Evolutionary conservation across 768 basidiomycete species (phyloP).

Genomic region (Boletus subcaerulescens): DNA sequence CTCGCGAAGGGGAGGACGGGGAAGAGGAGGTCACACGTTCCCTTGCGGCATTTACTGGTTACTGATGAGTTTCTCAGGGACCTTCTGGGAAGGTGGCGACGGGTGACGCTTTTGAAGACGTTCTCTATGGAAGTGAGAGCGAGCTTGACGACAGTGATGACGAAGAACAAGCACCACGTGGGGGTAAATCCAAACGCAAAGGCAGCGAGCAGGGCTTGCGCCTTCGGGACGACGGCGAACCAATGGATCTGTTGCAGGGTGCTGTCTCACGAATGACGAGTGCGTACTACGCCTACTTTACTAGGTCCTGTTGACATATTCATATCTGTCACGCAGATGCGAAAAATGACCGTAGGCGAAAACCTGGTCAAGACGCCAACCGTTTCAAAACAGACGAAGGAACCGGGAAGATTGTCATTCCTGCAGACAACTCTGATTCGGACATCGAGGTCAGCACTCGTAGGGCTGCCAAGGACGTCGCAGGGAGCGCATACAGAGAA

Average conservation of each 20-base stretch:
- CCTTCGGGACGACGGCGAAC: conserved; percentile 88
- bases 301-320: not conserved
- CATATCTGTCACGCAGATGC: conserved; percentile 33
- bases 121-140: conserved; percentile 94
- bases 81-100: conserved; percentile 48
- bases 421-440: conserved; percentile 51
- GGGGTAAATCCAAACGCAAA: conserved; percentile 37
- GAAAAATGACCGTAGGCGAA: conserved; percentile 52
- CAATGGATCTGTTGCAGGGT: conserved; percentile 91
- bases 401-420: conserved; percentile 78
- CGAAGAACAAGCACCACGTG: conserved; percentile 38
- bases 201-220: conserved; percentile 51
- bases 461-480: conserved; percentile 49
- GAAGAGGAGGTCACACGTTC: conserved; percentile 46
- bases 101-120: conserved; percentile 95
- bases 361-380: conserved; percentile 83
- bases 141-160: conserved; percentile 76
- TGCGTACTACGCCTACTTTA: conserved; percentile 34
- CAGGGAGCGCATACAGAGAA: conserved; percentile 81
- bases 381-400: conserved; percentile 85
- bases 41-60: not conserved
- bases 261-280: conserved; percentile 68
- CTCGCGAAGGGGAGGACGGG: conserved; percentile 52
- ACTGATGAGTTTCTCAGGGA: conserved; percentile 33
- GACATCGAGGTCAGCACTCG: conserved; percentile 41